A percentile compares a stretch with the other conserved stretches of the same genome.
Conservation (phyloP, 352 stramenopile genomes). For the Thraustochytrium sp. region DNA sequence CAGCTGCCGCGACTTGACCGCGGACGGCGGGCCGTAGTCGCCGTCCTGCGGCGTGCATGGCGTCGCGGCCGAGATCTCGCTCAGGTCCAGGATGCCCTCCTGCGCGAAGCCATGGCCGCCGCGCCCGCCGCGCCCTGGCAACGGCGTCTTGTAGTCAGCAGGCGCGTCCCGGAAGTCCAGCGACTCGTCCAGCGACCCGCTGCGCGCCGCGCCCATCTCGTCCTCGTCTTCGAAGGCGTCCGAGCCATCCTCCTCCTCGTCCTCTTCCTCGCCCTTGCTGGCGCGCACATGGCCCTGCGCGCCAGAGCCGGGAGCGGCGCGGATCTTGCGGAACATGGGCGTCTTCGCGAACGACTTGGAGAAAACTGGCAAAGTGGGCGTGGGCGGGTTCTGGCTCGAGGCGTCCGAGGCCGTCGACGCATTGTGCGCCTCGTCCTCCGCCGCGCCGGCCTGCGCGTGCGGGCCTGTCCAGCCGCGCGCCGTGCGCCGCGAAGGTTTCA, state of each 20-base stretch:
- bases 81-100: slow-evolving; percentile 26
- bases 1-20: background rate
- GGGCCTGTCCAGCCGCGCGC: background rate
- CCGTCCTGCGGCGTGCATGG: slow-evolving; percentile 11
- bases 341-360: slow-evolving; percentile 36
- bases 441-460: background rate
- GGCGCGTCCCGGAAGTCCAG: background rate
- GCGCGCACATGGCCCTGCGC: no score
- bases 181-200: no score
- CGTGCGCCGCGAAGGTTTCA: background rate
- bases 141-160: background rate
- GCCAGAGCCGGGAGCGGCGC: no score
- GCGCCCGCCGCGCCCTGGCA: background rate
- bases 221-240: background rate
- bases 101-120: background rate
- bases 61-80: slow-evolving; percentile 17
- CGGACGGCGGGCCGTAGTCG: background rate
- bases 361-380: background rate
- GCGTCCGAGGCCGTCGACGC: background rate
- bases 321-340: slow-evolving; percentile 14
- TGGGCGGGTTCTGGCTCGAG: slow-evolving; percentile 16
- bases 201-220: no score
- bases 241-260: background rate
- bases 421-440: background rate
- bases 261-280: no score